These are phyloP conservation scores for Beauveria sp. DNA, from an alignment of 2,329 filamentous ascomycete species.

Conservation along the genomic window DNA sequence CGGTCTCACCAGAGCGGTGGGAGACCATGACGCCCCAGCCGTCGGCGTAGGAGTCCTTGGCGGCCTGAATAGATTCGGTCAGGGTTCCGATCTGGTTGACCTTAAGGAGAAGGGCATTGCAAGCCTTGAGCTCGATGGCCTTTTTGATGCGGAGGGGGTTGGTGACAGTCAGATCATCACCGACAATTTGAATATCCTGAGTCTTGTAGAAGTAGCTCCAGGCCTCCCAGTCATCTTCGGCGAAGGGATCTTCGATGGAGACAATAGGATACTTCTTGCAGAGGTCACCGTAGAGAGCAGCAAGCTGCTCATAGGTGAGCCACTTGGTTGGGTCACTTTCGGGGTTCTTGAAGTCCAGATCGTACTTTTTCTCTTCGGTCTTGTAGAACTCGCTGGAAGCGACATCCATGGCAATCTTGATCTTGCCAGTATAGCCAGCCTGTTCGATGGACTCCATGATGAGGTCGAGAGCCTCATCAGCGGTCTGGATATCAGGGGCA, in stretches of 20 bases:
- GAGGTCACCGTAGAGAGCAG: slow-evolving; percentile 80
- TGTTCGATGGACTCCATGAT: slow-evolving; percentile 91
- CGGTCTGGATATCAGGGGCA: slow-evolving; percentile 94
- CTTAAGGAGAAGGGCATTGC: slow-evolving; percentile 97
- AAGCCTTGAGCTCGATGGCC: slow-evolving; percentile 97
- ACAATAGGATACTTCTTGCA: slow-evolving; percentile 96
- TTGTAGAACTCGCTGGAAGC: slow-evolving; percentile 99
- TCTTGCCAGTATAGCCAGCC: slow-evolving; percentile 90
- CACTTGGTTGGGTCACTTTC: slow-evolving; percentile 93
- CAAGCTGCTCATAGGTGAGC: slow-evolving; percentile 97
- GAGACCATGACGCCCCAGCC: slow-evolving; percentile 99
- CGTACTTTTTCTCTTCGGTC: slow-evolving; percentile 95
- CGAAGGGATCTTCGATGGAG: slow-evolving; percentile 97
- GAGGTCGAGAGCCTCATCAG: slow-evolving; percentile 93
- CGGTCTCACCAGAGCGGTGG: slow-evolving; percentile 97
- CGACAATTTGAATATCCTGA: slow-evolving; percentile 95
- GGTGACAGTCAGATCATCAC: slow-evolving; percentile 97
- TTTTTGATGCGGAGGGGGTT: slow-evolving; percentile 99
- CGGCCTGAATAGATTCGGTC: slow-evolving; percentile 97
- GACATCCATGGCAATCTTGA: slow-evolving; percentile 99
- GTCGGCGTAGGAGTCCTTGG: slow-evolving; percentile 94
- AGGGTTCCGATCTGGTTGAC: slow-evolving; percentile 99
- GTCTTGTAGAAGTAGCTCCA: slow-evolving; percentile 99
- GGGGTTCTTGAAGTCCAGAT: slow-evolving; percentile 99
- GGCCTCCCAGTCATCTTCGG: slow-evolving; percentile 99